Evolutionary conservation across 768 basidiomycete genomes (phyloP).

Genomic region (Kwoniella heveanensis): DNA sequence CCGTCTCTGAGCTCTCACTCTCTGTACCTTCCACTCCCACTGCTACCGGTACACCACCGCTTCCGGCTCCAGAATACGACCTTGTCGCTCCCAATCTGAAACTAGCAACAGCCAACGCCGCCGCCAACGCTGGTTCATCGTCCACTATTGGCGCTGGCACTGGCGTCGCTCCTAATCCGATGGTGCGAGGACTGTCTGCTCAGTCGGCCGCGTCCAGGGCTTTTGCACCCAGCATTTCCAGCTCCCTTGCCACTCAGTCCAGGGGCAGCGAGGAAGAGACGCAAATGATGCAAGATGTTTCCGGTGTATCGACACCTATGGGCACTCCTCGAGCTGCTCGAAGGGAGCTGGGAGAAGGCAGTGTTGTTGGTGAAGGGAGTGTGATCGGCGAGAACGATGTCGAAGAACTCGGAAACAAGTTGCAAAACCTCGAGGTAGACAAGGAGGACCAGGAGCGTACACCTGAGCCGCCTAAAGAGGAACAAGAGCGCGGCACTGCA

Average conservation of each 20-base stretch:
- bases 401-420: slow-evolving; percentile 16
- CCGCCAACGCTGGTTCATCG: neutral
- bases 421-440: slow-evolving; percentile 21
- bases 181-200: slow-evolving; percentile 21
- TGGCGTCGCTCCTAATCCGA: slow-evolving; percentile 11
- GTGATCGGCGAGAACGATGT: slow-evolving; percentile 24
- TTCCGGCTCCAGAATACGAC: slow-evolving; percentile 35
- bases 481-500: slow-evolving; percentile 1
- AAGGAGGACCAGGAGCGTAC: slow-evolving; percentile 19
- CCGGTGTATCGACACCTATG: slow-evolving; percentile 44
- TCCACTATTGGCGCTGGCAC: neutral
- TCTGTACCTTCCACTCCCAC: slow-evolving; percentile 42
- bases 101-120: slow-evolving; percentile 25
- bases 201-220: slow-evolving; percentile 7
- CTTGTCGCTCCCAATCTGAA: slow-evolving; percentile 39
- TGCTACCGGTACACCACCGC: slow-evolving; percentile 20
- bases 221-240: slow-evolving; percentile 26
- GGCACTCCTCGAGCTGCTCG: slow-evolving; percentile 42
- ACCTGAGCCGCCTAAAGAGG: slow-evolving; percentile 26
- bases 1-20: slow-evolving; percentile 30
- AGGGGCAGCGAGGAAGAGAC: slow-evolving; percentile 29
- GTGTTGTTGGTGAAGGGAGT: slow-evolving; percentile 26
- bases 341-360: slow-evolving; percentile 36
- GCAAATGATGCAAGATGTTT: slow-evolving; percentile 45
- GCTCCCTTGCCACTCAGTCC: slow-evolving; percentile 20